Conservation (phyloP, 2,329 filamentous ascomycete genomes). For the Aureobasidium sp. region DNA sequence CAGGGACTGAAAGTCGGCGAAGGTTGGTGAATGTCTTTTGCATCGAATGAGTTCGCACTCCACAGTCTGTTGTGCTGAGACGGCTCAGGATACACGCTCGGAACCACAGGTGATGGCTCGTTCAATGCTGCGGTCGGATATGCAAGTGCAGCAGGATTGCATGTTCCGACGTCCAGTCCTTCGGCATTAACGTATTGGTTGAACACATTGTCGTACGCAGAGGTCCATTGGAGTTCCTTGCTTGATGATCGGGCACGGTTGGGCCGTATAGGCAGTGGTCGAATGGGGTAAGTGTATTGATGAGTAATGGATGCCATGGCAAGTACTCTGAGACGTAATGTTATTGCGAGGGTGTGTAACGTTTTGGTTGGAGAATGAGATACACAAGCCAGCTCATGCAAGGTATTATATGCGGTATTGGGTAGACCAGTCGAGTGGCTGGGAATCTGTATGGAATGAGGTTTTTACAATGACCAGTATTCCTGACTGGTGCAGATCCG, state of each 20-base stretch:
- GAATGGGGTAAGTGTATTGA: slow-evolving; percentile 16
- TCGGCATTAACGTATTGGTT: slow-evolving; percentile 54
- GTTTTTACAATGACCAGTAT: slow-evolving; percentile 4
- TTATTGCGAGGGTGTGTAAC: not conserved
- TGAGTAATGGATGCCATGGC: slow-evolving; percentile 13
- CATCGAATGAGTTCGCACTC: slow-evolving; percentile 11
- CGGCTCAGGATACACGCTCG: not conserved
- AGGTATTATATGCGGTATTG: slow-evolving; percentile 12
- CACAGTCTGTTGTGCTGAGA: not conserved
- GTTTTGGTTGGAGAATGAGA: not conserved
- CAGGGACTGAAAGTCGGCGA: slow-evolving; percentile 13
- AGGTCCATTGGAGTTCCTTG: slow-evolving; percentile 49
- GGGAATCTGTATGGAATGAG: slow-evolving; percentile 11
- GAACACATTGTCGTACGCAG: slow-evolving; percentile 56
- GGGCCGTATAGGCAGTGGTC: not conserved
- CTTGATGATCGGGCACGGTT: slow-evolving; percentile 30
- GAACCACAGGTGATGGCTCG: not conserved
- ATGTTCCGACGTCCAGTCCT: slow-evolving; percentile 43
- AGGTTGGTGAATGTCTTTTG: not conserved
- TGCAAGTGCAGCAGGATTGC: slow-evolving; percentile 42
- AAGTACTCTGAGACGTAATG: not conserved
- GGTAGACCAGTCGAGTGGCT: slow-evolving; percentile 5
- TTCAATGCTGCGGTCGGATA: slow-evolving; percentile 16
- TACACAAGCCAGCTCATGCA: slow-evolving; percentile 6
- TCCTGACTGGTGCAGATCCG: not conserved